Conservation (phyloP, 805 yeast genomes). For the Priceomyces haplophilus region DNA sequence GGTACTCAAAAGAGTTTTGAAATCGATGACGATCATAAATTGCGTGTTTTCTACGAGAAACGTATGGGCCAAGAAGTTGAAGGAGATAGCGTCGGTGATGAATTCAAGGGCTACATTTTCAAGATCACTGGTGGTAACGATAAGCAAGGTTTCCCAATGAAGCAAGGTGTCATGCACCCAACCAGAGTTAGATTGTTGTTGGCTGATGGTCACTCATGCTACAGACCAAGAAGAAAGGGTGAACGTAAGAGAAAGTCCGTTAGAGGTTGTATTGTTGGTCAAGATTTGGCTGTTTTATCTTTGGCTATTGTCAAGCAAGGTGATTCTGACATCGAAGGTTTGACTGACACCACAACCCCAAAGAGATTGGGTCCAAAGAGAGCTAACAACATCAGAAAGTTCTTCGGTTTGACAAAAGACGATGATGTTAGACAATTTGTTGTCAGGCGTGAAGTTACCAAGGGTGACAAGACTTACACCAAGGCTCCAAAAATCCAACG, state of each 20-base stretch:
- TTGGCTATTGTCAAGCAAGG: constrained; percentile 96
- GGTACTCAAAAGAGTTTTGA: constrained; percentile 99
- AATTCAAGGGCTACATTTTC: constrained; percentile 98
- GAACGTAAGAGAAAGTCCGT: constrained; percentile 99
- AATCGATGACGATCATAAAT: constrained; percentile 98
- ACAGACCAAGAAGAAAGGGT: constrained; percentile 99
- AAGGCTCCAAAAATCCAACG: constrained; percentile 99
- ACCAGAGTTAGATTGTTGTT: constrained; percentile 97
- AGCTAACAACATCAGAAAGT: constrained; percentile 99
- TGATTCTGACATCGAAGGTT: constrained; percentile 91
- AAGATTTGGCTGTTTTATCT: constrained; percentile 94
- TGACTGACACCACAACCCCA: constrained; percentile 92
- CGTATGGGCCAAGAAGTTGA: constrained; percentile 99
- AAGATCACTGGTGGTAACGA: constrained; percentile 99
- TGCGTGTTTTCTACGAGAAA: constrained; percentile 98
- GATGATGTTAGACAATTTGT: constrained; percentile 88
- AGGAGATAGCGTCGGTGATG: constrained; percentile 97
- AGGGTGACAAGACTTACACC: constrained; percentile 98
- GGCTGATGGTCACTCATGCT: constrained; percentile 93
- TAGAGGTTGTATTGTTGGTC: constrained; percentile 98
- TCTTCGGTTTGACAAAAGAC: constrained; percentile 96
- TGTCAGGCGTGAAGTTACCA: constrained; percentile 96
- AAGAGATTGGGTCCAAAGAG: constrained; percentile 99
- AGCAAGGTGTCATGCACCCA: constrained; percentile 99
- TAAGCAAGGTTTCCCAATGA: constrained; percentile 99